Conservation (phyloP, 1,139 yeast species). For the Candida sanyaensis region DNA sequence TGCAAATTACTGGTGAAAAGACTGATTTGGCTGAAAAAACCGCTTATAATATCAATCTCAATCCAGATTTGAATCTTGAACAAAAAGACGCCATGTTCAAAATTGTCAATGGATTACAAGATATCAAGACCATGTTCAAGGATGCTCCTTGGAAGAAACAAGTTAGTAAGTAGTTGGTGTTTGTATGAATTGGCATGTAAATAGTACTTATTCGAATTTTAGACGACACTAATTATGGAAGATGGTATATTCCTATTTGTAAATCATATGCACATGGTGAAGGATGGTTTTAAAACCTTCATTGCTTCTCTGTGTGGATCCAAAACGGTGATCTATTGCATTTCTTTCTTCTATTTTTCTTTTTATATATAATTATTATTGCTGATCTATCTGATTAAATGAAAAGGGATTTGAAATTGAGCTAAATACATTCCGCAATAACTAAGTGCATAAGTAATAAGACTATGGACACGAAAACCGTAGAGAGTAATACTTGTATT, state of each 20-base stretch:
- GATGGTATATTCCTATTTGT: neutral
- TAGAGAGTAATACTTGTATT: no score
- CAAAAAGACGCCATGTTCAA: constrained; percentile 33
- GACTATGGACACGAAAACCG: no score
- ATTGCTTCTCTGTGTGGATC: no score
- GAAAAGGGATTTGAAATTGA: neutral
- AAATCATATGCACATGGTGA: neutral
- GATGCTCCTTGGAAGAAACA: constrained; percentile 34
- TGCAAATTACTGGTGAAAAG: constrained; percentile 10
- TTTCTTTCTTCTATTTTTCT: no score
- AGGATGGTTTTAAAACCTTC: no score
- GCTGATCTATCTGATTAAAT: neutral
- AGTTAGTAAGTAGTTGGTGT: neutral
- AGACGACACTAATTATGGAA: neutral
- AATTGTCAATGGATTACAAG: constrained; percentile 28
- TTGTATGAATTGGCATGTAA: neutral
- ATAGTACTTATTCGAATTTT: neutral
- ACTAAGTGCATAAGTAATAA: no score
- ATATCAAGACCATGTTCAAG: constrained; percentile 27
- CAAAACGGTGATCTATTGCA: no score
- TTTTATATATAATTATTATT: neutral
- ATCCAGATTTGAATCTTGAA: constrained; percentile 29
- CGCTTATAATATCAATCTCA: constrained; percentile 27
- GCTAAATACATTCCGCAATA: neutral
- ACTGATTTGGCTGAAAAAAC: constrained; percentile 9